Evolutionary conservation across 2,329 filamentous ascomycete species (phyloP).

Genomic region (Tolypocladium tropicale): DNA sequence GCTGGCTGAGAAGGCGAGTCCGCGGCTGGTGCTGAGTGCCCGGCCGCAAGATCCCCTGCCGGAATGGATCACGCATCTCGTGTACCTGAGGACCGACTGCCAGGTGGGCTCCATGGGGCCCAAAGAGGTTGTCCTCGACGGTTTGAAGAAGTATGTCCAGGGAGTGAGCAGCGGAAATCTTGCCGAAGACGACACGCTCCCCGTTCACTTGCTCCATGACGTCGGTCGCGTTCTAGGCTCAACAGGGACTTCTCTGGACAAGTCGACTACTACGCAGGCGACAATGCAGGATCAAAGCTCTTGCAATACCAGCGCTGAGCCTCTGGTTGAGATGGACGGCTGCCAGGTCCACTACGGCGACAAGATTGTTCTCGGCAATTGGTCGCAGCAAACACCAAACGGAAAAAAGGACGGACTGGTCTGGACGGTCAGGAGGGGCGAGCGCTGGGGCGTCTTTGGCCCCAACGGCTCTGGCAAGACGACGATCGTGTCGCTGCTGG

Average conservation of each 20-base stretch:
- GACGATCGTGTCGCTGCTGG: slow-evolving; percentile 82
- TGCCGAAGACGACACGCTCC: slow-evolving; percentile 36
- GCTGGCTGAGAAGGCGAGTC: slow-evolving; percentile 55
- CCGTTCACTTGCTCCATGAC: slow-evolving; percentile 36
- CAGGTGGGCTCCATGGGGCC: slow-evolving; percentile 55
- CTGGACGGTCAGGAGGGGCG: slow-evolving; percentile 74
- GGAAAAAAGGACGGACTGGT: slow-evolving; percentile 53
- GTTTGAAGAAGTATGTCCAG: slow-evolving; percentile 36
- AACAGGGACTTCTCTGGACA: slow-evolving; percentile 8
- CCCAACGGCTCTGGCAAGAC: slow-evolving; percentile 95
- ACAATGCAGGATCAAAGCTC: slow-evolving; percentile 11
- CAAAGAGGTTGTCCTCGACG: slow-evolving; percentile 50
- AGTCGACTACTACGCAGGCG: slow-evolving; percentile 1
- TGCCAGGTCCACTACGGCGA: slow-evolving; percentile 72
- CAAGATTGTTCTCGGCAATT: slow-evolving; percentile 71
- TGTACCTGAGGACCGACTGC: slow-evolving; percentile 60
- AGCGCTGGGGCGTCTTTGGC: slow-evolving; percentile 88
- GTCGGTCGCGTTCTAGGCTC: slow-evolving; percentile 34
- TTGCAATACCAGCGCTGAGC: slow-evolving; percentile 40
- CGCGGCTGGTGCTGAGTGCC: slow-evolving; percentile 66
- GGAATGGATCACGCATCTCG: slow-evolving; percentile 79
- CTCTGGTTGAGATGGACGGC: slow-evolving; percentile 78
- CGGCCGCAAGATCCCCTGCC: slow-evolving; percentile 81
- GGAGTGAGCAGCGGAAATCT: slow-evolving; percentile 33
- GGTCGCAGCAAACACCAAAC: slow-evolving; percentile 49